Conservation (phyloP, 2,329 filamentous ascomycete species). For the Trichoderma koningii region DNA sequence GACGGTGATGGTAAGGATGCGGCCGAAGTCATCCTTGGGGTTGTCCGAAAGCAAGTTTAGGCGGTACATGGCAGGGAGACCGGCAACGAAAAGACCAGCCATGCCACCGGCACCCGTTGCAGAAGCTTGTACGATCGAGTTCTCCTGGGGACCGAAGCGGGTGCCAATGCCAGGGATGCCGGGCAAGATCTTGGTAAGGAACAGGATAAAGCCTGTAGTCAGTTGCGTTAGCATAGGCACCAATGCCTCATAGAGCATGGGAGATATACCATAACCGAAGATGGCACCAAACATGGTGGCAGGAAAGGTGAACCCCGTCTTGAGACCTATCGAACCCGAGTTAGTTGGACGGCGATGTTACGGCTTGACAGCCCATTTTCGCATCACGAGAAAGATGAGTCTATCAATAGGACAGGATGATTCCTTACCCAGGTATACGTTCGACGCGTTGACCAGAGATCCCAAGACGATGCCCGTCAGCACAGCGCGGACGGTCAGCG, state of each 20-base stretch:
- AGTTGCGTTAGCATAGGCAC: background rate
- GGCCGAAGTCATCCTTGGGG: slow-evolving; percentile 57
- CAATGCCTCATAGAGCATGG: fast-evolving
- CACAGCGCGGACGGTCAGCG: slow-evolving; percentile 58
- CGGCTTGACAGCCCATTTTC: no score
- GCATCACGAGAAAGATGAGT: background rate
- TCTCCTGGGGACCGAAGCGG: slow-evolving; percentile 61
- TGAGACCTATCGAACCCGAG: slow-evolving; percentile 42
- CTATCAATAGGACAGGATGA: fast-evolving
- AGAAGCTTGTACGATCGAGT: slow-evolving; percentile 62
- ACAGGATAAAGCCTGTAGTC: slow-evolving; percentile 49
- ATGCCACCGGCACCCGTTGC: slow-evolving; percentile 62
- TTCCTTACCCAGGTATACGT: slow-evolving; percentile 58
- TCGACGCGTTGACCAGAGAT: slow-evolving; percentile 62
- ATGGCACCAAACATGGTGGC: slow-evolving; percentile 56
- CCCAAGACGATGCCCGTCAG: slow-evolving; percentile 58
- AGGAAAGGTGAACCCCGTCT: slow-evolving; percentile 54
- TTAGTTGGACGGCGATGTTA: background rate
- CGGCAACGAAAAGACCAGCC: slow-evolving; percentile 59
- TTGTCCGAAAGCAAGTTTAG: slow-evolving; percentile 51
- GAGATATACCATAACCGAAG: slow-evolving; percentile 53
- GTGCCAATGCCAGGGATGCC: slow-evolving; percentile 55
- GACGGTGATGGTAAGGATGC: slow-evolving; percentile 61
- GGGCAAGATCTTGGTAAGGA: slow-evolving; percentile 52
- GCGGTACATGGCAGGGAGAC: slow-evolving; percentile 62